A percentile compares a stretch with the other conserved stretches of the same genome.
Conservation (phyloP, 176 grass and related monocot genomes). For the Chloris gayana region DNA sequence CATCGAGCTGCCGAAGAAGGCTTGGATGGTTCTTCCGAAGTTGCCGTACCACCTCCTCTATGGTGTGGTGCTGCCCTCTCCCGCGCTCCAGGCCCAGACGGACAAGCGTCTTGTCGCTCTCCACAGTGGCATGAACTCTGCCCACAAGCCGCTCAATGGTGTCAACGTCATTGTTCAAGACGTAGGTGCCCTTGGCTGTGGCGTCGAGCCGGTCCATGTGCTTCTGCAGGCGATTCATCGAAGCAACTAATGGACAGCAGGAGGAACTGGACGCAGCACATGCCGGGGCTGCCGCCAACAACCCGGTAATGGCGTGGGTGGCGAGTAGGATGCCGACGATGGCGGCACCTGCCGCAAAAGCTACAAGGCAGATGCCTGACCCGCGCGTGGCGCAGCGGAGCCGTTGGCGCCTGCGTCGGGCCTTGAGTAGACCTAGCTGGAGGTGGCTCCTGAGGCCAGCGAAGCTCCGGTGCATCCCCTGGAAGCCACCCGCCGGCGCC, state of each 20-base stretch:
- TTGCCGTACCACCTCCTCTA: slow-evolving; percentile 80
- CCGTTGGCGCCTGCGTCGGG: slow-evolving; percentile 50
- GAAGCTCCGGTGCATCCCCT: slow-evolving; percentile 69
- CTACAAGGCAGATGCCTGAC: slow-evolving; percentile 66
- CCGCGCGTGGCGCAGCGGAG: slow-evolving; percentile 51
- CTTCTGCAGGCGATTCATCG: slow-evolving; percentile 52
- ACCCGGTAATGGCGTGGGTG: slow-evolving; percentile 47
- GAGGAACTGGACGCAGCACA: slow-evolving; percentile 32
- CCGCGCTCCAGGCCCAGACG: slow-evolving; percentile 70
- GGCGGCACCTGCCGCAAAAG: slow-evolving; percentile 43
- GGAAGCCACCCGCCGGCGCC: slow-evolving; percentile 43
- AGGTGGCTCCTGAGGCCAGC: slow-evolving; percentile 70
- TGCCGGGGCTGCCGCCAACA: slow-evolving; percentile 39
- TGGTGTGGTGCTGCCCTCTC: slow-evolving; percentile 70
- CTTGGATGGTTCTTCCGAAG: slow-evolving; percentile 78
- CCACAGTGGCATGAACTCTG: slow-evolving; percentile 72
- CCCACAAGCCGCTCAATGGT: slow-evolving; percentile 81
- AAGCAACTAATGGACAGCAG: slow-evolving; percentile 32
- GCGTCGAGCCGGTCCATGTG: slow-evolving; percentile 79
- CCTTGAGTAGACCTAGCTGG: slow-evolving; percentile 60
- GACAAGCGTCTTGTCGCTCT: slow-evolving; percentile 82
- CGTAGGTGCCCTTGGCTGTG: slow-evolving; percentile 76
- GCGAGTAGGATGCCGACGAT: slow-evolving; percentile 63
- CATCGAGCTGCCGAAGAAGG: slow-evolving; percentile 68
- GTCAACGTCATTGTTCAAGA: slow-evolving; percentile 76